Conservation (phyloP, 2,329 filamentous ascomycete genomes). For the Neonectria punicea region DNA sequence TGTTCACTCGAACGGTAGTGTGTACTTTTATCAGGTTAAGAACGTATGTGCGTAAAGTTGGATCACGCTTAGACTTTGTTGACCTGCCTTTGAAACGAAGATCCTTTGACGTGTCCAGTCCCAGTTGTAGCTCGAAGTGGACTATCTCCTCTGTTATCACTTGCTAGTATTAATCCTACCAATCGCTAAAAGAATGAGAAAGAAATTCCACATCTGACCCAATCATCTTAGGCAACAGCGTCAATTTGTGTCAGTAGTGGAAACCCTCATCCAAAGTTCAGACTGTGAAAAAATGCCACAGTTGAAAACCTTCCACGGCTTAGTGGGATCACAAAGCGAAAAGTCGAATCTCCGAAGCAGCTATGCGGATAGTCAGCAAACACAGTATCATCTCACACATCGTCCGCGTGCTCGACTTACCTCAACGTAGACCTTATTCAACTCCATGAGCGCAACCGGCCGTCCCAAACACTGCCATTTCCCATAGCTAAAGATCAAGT, state of each 20-base stretch:
- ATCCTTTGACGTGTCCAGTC: no score
- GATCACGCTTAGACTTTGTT: no score
- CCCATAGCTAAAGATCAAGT: constrained; percentile 54
- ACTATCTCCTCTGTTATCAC: no score
- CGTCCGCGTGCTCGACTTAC: constrained; percentile 35
- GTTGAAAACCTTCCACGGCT: constrained; percentile 46
- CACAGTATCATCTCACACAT: neutral
- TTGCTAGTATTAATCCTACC: neutral
- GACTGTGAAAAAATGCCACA: constrained; percentile 47
- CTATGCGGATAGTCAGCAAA: constrained; percentile 26
- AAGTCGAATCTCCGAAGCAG: constrained; percentile 47
- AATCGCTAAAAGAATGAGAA: neutral
- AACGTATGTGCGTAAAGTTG: no score
- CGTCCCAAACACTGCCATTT: constrained; percentile 53
- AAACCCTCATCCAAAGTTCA: constrained; percentile 41
- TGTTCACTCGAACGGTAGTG: no score
- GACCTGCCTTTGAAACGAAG: no score
- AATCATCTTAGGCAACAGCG: neutral
- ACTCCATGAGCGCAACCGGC: constrained; percentile 52
- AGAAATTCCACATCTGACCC: neutral
- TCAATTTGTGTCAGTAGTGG: neutral
- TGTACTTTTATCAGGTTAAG: no score
- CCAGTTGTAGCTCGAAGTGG: no score
- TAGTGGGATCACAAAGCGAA: constrained; percentile 44
- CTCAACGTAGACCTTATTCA: constrained; percentile 55